Conservation (phyloP, 2,329 filamentous ascomycete genomes). For the Cercospora nicotianae region DNA sequence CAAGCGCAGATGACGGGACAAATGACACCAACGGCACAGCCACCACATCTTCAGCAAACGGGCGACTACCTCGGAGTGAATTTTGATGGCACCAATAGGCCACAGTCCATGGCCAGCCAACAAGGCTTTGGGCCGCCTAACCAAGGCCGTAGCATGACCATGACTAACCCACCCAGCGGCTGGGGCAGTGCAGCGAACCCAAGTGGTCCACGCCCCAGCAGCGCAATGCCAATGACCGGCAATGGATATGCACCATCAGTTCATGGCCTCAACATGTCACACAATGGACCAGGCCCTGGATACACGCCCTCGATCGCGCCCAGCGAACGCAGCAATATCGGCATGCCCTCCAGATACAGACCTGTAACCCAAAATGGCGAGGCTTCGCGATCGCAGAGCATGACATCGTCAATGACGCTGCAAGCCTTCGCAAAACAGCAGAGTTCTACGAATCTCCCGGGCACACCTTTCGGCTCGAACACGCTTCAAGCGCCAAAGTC, state of each 20-base stretch:
- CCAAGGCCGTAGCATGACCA: constrained; percentile 69
- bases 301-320: constrained; percentile 93
- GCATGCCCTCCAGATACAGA: constrained; percentile 84
- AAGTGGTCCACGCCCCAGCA: constrained; percentile 49
- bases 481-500: constrained; percentile 28
- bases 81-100: constrained; percentile 27
- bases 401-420: constrained; percentile 37
- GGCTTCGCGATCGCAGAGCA: constrained; percentile 43
- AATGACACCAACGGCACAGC: constrained; percentile 17
- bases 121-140: constrained; percentile 31
- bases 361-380: constrained; percentile 62
- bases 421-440: constrained; percentile 33
- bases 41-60: constrained; percentile 18
- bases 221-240: constrained; percentile 36
- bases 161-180: constrained; percentile 64
- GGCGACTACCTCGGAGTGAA: constrained; percentile 32
- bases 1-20: constrained; percentile 32
- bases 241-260: constrained; percentile 38
- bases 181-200: constrained; percentile 31
- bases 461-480: constrained; percentile 25
- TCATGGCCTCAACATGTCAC: constrained; percentile 42
- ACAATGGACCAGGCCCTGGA: constrained; percentile 46
- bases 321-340: constrained; percentile 91
- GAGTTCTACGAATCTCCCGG: constrained; percentile 25
- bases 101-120: constrained; percentile 50